These are phyloP conservation scores for Microdochium trichocladiopsis DNA, from an alignment of 2,329 filamentous ascomycete species.

Conservation along the genomic window DNA sequence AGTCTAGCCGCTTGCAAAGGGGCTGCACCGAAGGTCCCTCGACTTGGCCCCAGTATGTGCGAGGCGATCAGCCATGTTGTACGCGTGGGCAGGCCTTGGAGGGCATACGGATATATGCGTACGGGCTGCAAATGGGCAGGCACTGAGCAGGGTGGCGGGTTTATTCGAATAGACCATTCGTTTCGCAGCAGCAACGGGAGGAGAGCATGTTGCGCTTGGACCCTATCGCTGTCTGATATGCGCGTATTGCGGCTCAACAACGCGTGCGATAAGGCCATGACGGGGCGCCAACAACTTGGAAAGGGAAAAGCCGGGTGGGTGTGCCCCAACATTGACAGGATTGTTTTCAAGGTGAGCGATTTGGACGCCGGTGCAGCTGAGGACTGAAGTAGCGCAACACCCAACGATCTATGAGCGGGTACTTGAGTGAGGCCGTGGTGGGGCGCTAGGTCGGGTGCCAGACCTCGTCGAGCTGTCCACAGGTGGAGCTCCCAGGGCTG, in stretches of 20 bases:
- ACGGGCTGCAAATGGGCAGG: no score
- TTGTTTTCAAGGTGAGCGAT: neutral
- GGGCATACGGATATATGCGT: no score
- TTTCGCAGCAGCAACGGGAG: no score
- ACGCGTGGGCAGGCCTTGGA: no score
- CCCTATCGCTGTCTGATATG: neutral
- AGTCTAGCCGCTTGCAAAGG: no score
- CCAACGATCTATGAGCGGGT: neutral
- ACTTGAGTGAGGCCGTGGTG: neutral
- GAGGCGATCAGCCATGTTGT: no score
- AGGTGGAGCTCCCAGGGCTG: neutral
- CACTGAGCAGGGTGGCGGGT: no score
- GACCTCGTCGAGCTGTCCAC: no score
- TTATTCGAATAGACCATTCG: no score
- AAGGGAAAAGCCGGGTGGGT: neutral
- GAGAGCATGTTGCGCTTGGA: no score
- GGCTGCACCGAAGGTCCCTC: no score
- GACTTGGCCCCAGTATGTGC: no score
- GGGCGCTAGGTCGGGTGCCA: neutral
- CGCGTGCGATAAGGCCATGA: neutral
- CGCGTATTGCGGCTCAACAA: neutral
- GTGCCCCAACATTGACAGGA: neutral
- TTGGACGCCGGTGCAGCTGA: neutral
- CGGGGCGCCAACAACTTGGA: neutral
- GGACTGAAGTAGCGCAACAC: neutral